A percentile compares a stretch with the other conserved stretches of the same genome.
Conservation (phyloP, 2,329 filamentous ascomycete species). For the Cladophialophora immunda region DNA sequence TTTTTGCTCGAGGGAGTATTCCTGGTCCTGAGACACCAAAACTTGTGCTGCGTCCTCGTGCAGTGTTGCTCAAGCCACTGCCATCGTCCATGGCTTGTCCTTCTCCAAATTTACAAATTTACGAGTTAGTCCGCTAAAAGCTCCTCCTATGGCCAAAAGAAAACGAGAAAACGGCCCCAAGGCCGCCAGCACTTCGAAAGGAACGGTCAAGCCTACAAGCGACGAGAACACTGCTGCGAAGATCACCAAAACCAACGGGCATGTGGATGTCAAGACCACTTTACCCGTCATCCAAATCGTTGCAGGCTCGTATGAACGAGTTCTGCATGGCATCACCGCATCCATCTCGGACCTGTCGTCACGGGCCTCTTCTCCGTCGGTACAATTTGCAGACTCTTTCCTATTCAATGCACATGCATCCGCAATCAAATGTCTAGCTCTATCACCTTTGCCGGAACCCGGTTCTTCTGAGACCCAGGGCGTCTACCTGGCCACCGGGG, state of each 20-base stretch:
- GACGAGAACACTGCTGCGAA: conserved; percentile 36
- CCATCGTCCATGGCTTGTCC: neutral
- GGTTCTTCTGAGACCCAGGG: conserved; percentile 70
- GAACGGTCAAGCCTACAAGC: conserved; percentile 19
- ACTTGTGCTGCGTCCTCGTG: neutral
- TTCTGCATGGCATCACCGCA: conserved; percentile 90
- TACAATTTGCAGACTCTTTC: conserved; percentile 88
- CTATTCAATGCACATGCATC: conserved; percentile 94
- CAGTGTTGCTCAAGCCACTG: conserved; percentile 8
- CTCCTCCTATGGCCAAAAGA: conserved; percentile 52
- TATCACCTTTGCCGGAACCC: conserved; percentile 76
- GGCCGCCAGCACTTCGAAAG: conserved; percentile 12
- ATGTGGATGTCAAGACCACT: conserved; percentile 41
- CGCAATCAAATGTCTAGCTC: conserved; percentile 85
- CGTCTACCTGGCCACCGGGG: conserved; percentile 87
- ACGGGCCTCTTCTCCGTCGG: conserved; percentile 45
- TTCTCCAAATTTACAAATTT: conserved; percentile 24
- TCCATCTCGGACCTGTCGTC: conserved; percentile 60
- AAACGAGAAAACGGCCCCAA: conserved; percentile 49
- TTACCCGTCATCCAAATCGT: conserved; percentile 81
- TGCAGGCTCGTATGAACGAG: conserved; percentile 90
- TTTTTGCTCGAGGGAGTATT: neutral
- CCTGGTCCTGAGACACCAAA: neutral
- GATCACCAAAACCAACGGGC: conserved; percentile 43
- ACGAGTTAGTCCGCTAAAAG: conserved; percentile 11